phyloP scores from a whole-genome alignment of 148 eudicot genomes.

The Vaccinium macrocarpon region DNA sequence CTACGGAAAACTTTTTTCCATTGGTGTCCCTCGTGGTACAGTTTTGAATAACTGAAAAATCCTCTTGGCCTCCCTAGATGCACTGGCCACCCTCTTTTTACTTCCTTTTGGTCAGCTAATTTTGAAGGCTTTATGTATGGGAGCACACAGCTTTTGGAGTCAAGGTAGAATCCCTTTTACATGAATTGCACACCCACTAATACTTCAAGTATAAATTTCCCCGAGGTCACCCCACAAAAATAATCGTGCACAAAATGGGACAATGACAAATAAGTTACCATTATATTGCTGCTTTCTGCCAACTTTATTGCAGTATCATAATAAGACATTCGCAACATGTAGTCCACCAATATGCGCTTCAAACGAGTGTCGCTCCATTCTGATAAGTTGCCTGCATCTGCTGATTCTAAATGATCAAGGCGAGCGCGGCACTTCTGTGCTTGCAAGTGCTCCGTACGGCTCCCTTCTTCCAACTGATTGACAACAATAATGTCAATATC shows the following conservation, averaged over 20 bases:
- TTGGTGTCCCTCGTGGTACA: background rate
- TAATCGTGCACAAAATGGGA: background rate
- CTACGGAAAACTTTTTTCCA: background rate
- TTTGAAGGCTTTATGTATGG: background rate
- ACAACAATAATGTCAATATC: background rate
- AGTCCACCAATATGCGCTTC: slow-evolving; percentile 90
- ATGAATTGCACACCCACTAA: background rate
- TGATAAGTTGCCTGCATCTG: slow-evolving; percentile 56
- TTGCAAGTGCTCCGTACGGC: slow-evolving; percentile 69
- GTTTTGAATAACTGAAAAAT: background rate
- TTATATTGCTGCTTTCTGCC: slow-evolving; percentile 70
- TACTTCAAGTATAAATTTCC: background rate
- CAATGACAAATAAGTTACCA: slow-evolving; percentile 37
- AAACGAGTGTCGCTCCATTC: slow-evolving; percentile 73
- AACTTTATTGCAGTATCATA: slow-evolving; percentile 79
- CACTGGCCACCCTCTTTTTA: background rate
- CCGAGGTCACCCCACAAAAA: background rate
- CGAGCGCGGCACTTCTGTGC: slow-evolving; percentile 79
- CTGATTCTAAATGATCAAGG: slow-evolving; percentile 83
- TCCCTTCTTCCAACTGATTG: slow-evolving; percentile 84
- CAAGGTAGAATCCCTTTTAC: background rate
- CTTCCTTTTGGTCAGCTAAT: background rate
- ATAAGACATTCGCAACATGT: slow-evolving; percentile 96
- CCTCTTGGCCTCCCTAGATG: background rate
- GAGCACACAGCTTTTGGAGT: background rate